Base-by-base conservation (phyloP, 2,329 filamentous ascomycete species). In the Fusarium humuli region DNA sequence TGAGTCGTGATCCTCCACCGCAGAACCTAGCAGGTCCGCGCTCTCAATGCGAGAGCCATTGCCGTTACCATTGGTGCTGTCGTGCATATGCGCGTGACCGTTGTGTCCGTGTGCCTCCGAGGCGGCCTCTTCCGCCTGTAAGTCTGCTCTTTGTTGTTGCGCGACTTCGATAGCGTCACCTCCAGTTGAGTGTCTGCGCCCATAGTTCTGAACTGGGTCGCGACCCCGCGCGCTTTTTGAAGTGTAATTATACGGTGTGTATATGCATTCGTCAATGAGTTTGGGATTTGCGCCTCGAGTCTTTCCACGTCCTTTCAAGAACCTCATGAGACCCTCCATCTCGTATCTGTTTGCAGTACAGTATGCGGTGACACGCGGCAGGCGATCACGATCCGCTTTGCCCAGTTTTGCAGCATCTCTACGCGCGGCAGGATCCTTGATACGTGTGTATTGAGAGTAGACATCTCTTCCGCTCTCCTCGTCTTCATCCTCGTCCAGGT, bases 211-310 rank as follows among this genome's bases (percentile, higher is more conserved):
- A 9, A 83, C 78, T 5, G 84, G 82, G 27, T 83, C 79, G 9
- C 73, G 75, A 46, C 45, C 67, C 32, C 61, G 71, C 20, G 58
- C 73, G 40, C 77, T 65, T 57, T 88, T 86, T 44, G 85, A 85
- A 11, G 57, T 50, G 79, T 98, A 98, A 75, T 90, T 91, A 80
- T 97, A 99, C 0, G 95, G 94, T 13, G 95, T 94, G 81, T 99
- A 99, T 73, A 99, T 94, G 80, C 96, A 99, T 80, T 99, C 96
- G 79, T 99, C 96, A 74, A 98, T 98, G 61, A 96, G 83, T 80
- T 98, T 98, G 2, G 96, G 95, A 65, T 90, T 92, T 18, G 94
- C 90, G 20, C 93, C 93, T 74, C 93, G 88, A 32, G 88, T 88
- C 79, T 92, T 93, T 47, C 88, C 87, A 63, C 93, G 88, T 30